Percentiles rank a stretch among this genome's conserved stretches.
phyloP scores from a whole-genome alignment of 192 early-diverging fungal species.

The Umbelopsis sp. region DNA sequence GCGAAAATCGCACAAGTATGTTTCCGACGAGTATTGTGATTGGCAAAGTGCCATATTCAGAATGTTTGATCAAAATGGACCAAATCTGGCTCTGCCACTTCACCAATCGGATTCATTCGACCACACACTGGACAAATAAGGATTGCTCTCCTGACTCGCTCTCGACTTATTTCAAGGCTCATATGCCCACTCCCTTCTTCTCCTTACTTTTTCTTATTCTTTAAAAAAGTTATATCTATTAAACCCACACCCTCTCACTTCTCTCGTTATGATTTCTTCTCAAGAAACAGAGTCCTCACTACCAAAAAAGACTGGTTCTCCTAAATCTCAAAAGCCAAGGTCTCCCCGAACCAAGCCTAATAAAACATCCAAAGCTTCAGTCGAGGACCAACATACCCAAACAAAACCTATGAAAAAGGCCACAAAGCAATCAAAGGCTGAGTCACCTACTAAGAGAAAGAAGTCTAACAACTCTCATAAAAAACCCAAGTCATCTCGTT shows the following conservation, averaged over 20 bases:
- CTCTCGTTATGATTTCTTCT: no score
- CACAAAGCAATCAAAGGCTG: not conserved
- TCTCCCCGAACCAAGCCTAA: no score
- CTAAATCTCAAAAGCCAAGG: no score
- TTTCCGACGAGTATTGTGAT: no score
- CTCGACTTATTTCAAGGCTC: not conserved
- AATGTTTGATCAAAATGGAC: not conserved
- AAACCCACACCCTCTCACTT: no score
- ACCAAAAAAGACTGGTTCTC: no score
- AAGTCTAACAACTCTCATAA: not conserved
- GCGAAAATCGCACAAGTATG: no score
- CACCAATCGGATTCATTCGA: constrained; percentile 7
- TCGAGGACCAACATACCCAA: not conserved
- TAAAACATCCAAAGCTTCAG: no score
- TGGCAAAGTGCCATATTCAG: no score
- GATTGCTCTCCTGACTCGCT: constrained; percentile 1
- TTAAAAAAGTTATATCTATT: no score
- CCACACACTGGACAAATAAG: constrained; percentile 5
- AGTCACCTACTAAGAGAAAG: not conserved
- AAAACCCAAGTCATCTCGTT: not conserved
- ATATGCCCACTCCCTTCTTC: not conserved
- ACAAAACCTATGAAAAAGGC: not conserved
- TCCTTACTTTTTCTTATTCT: not conserved
- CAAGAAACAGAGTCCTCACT: no score
- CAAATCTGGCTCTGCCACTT: no score